Evolutionary conservation across 2,329 filamentous ascomycete genomes (phyloP).

Genomic region (Penicillium glabrum): DNA sequence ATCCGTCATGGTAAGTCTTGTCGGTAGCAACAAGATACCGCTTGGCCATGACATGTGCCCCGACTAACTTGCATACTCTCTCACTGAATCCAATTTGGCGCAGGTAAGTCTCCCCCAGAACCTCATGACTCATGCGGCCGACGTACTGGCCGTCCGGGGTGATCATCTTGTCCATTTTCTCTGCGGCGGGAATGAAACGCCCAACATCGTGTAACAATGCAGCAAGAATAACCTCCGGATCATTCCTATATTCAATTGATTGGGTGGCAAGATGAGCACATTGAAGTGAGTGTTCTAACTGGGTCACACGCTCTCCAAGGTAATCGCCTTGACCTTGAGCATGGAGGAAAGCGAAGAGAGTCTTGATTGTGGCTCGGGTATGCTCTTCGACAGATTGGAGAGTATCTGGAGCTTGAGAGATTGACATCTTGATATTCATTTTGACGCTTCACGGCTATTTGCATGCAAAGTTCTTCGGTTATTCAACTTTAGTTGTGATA

Average conservation of each 20-base stretch:
- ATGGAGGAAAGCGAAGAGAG: conserved; percentile 26
- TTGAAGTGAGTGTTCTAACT: conserved; percentile 33
- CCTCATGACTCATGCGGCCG: conserved; percentile 28
- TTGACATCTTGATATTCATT: conserved; percentile 9
- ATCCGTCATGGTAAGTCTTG: conserved; percentile 25
- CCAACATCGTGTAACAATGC: conserved; percentile 33
- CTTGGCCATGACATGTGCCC: conserved; percentile 34
- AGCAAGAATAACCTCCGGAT: conserved; percentile 28
- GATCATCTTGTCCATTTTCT: conserved; percentile 27
- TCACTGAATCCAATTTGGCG: conserved; percentile 30
- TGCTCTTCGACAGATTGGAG: conserved; percentile 19
- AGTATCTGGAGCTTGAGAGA: not conserved
- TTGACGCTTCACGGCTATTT: not conserved
- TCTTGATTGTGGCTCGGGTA: conserved; percentile 17
- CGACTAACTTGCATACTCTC: conserved; percentile 28
- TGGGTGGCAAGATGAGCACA: conserved; percentile 25
- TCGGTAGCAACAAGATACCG: conserved; percentile 29
- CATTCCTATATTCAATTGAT: conserved; percentile 18
- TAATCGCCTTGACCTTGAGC: conserved; percentile 31
- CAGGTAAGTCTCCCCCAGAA: conserved; percentile 31
- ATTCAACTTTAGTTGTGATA: not conserved
- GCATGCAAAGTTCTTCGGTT: not conserved
- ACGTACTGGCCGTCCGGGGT: conserved; percentile 26
- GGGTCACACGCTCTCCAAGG: conserved; percentile 29
- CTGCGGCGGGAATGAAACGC: conserved; percentile 30